phyloP scores from a whole-genome alignment of 306 rosid species.

The Herpetospermum pedunculosum region DNA sequence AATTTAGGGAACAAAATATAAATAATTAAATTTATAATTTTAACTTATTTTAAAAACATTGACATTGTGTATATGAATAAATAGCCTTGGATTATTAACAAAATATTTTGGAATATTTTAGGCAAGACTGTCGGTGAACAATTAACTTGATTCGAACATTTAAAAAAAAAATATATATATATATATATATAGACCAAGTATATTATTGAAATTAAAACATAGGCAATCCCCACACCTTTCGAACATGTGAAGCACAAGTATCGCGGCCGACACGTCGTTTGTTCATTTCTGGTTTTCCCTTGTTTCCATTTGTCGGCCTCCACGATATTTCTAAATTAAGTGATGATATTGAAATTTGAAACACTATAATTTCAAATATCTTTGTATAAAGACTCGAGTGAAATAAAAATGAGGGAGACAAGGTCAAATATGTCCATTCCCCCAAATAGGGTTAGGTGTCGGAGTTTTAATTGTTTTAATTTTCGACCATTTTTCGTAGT shows the following conservation, averaged over 20 bases:
- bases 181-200: not conserved
- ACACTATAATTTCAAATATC: no score
- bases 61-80: not conserved
- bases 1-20: no score
- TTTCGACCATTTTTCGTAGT: not conserved
- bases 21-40: not conserved
- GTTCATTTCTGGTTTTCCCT: not conserved
- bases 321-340: not conserved
- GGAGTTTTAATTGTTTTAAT: not conserved
- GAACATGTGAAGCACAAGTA: not conserved
- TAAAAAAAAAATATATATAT: no score
- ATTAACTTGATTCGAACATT: not conserved
- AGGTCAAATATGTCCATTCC: no score
- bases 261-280: constrained; percentile 1
- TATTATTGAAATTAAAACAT: not conserved
- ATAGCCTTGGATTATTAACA: not conserved
- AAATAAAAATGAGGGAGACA: not conserved
- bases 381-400: no score
- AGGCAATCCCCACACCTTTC: not conserved
- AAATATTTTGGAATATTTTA: not conserved
- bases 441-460: not conserved
- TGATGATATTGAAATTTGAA: no score
- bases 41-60: not conserved
- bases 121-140: constrained; percentile 2
- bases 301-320: not conserved